Percentiles rank a stretch among this genome's conserved stretches.
These are phyloP conservation scores for Phytopythium ostracodes DNA, from an alignment of 352 stramenopile genomes.

Conservation along the genomic window DNA sequence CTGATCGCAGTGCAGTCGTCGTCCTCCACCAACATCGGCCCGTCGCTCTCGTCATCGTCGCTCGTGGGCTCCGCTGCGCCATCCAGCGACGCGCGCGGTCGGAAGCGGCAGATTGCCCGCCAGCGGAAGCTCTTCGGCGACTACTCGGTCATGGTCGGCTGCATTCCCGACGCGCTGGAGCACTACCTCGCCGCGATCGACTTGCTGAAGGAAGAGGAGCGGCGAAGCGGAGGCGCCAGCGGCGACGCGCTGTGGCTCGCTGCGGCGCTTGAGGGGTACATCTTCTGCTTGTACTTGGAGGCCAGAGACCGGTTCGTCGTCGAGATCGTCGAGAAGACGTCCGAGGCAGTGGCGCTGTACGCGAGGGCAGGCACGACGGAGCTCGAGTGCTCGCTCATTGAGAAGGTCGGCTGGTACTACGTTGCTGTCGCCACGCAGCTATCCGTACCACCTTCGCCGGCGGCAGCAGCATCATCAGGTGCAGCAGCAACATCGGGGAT, in stretches of 20 bases:
- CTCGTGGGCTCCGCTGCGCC: constrained; percentile 8
- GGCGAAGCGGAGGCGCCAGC: constrained; percentile 35
- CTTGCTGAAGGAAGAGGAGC: constrained; percentile 73
- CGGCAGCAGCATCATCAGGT: background rate
- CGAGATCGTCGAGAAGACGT: constrained; percentile 77
- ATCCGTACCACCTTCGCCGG: constrained; percentile 7
- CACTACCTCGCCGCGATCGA: constrained; percentile 72
- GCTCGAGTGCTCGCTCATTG: constrained; percentile 68
- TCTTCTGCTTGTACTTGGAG: constrained; percentile 54
- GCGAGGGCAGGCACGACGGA: constrained; percentile 52
- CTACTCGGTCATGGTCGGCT: constrained; percentile 67
- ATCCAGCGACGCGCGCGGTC: constrained; percentile 38
- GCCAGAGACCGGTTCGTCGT: constrained; percentile 52
- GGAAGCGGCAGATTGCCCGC: constrained; percentile 50
- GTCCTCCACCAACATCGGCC: background rate
- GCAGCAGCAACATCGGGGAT: constrained; percentile 8
- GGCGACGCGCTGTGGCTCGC: constrained; percentile 78
- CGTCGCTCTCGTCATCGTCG: constrained; percentile 18
- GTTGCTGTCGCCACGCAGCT: constrained; percentile 30
- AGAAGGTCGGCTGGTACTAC: constrained; percentile 76
- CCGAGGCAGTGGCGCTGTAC: constrained; percentile 67
- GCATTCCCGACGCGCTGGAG: constrained; percentile 57
- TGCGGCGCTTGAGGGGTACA: constrained; percentile 70
- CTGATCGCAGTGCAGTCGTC: constrained; percentile 9
- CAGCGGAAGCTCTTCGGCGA: constrained; percentile 79